A percentile compares a stretch with the other conserved stretches of the same genome.
These are phyloP conservation scores for Cutaneotrichosporon arboriforme DNA, from an alignment of 1,284 basidiomycete species.

Conservation along the genomic window DNA sequence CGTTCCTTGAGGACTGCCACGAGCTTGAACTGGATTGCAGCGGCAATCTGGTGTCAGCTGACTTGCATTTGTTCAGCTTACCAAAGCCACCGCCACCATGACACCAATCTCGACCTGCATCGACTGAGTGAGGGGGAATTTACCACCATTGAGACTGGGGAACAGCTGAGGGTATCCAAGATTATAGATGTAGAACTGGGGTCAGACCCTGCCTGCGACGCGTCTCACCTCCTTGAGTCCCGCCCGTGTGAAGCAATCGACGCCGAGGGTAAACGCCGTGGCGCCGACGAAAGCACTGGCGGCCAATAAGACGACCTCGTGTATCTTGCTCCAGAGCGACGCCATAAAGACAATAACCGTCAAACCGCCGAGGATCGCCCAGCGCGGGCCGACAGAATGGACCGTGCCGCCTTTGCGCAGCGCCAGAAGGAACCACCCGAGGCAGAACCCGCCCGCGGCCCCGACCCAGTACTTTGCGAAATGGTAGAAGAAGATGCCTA, in stretches of 20 bases:
- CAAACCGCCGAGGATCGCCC: slow-evolving; percentile 72
- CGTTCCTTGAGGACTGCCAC: slow-evolving; percentile 71
- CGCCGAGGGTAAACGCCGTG: slow-evolving; percentile 84
- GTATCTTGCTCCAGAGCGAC: slow-evolving; percentile 64
- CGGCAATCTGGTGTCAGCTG: slow-evolving; percentile 57
- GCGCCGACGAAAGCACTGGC: slow-evolving; percentile 73
- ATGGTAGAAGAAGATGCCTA: slow-evolving; percentile 83
- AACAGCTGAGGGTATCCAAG: slow-evolving; percentile 69
- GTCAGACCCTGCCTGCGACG: slow-evolving; percentile 48
- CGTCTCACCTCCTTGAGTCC: slow-evolving; percentile 69
- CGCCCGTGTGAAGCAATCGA: slow-evolving; percentile 87
- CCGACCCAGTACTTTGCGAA: slow-evolving; percentile 77
- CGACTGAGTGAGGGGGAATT: slow-evolving; percentile 78
- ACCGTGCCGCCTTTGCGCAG: slow-evolving; percentile 78
- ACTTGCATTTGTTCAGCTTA: slow-evolving; percentile 20
- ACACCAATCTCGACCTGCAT: slow-evolving; percentile 93
- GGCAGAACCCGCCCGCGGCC: slow-evolving; percentile 79
- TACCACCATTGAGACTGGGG: slow-evolving; percentile 64
- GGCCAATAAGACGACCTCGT: slow-evolving; percentile 72
- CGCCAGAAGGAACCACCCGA: slow-evolving; percentile 82
- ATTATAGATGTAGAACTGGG: slow-evolving; percentile 89
- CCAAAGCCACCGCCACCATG: slow-evolving; percentile 60
- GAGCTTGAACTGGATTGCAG: slow-evolving; percentile 82
- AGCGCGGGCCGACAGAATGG: slow-evolving; percentile 64
- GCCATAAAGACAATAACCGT: slow-evolving; percentile 57